Base-by-base conservation (phyloP, 495 filamentous ascomycete species). In the Penicillium canariense region DNA sequence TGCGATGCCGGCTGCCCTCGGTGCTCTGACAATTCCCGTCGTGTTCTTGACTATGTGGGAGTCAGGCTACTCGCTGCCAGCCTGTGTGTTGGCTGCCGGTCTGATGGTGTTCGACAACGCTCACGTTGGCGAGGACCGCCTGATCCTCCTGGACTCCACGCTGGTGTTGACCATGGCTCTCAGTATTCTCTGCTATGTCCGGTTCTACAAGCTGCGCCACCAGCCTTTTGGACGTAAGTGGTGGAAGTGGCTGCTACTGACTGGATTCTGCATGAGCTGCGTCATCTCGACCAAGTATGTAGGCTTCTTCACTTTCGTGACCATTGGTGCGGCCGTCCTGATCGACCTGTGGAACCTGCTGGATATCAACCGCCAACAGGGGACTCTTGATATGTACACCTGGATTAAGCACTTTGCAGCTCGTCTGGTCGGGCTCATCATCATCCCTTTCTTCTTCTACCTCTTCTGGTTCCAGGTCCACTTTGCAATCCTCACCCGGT, bases 391-490 rank as follows among this genome's bases (percentile, higher is more conserved):
- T 58, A 78, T 98, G 62, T 75, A 80, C 45, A 78, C 87, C 44
- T 97, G 96, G 74, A 81, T 79, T 46, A 93, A 95, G 77, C 94
- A 98, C 69, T 93, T 98, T 65, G 81, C 75, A 8, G 94, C 94
- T 60, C 89, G 94, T 26, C 80, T 83, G 14, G 77, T 94, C 59
- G 91, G 86, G 8, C 77, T 98, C 32, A 89, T 97, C 59, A 62
- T 96, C 38, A 81, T 97, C 45, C 94, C 94, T 31, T 96, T 97
- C 82, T 80, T 97, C 60, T 94, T 97, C 72, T 98, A 97, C 69
- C 81, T 98, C 26, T 98, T 98, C 79, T 98, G 95, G 95, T 98
- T 98, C 84, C 94, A 97, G 77, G 91, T 97, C 27, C 94, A 98
- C 73, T 97, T 98, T 68, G 80, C 90, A 22, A 89, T 98, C 62